These are phyloP conservation scores for Glarea lozoyensis DNA, from an alignment of 495 filamentous ascomycete genomes.

Conservation along the genomic window DNA sequence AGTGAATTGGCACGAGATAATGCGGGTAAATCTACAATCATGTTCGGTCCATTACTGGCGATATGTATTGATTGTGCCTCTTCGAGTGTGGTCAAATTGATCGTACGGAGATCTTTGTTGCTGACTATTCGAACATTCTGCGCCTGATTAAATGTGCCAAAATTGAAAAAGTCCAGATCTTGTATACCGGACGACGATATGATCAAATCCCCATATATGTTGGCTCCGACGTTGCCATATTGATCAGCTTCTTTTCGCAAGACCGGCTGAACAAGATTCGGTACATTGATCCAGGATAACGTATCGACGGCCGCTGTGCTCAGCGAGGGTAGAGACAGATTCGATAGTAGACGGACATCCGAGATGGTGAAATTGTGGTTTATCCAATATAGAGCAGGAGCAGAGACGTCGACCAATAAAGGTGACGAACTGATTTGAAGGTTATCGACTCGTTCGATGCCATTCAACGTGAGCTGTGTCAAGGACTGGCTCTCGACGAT, in stretches of 20 bases:
- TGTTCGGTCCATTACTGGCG: background rate
- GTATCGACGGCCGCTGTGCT: background rate
- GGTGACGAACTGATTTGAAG: background rate
- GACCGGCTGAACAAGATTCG: background rate
- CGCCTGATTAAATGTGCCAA: background rate
- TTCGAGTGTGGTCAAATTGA: background rate
- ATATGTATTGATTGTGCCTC: background rate
- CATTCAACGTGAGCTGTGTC: constrained; percentile 1
- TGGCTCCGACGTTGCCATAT: background rate
- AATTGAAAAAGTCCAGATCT: constrained; percentile 1
- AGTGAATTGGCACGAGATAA: background rate
- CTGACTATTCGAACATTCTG: background rate
- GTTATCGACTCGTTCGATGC: constrained; percentile 2
- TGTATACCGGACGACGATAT: background rate
- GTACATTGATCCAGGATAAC: background rate
- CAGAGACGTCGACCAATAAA: constrained; percentile 1
- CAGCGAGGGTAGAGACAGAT: background rate
- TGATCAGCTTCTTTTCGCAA: background rate
- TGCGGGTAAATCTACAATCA: background rate
- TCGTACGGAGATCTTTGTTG: constrained; percentile 1
- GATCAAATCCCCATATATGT: constrained; percentile 2
- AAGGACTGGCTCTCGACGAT: background rate
- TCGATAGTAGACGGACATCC: background rate
- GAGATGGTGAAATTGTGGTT: constrained; percentile 3
- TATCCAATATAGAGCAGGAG: background rate